Conservation (phyloP, 2,329 filamentous ascomycete genomes). For the Phyllosticta capitalensis region DNA sequence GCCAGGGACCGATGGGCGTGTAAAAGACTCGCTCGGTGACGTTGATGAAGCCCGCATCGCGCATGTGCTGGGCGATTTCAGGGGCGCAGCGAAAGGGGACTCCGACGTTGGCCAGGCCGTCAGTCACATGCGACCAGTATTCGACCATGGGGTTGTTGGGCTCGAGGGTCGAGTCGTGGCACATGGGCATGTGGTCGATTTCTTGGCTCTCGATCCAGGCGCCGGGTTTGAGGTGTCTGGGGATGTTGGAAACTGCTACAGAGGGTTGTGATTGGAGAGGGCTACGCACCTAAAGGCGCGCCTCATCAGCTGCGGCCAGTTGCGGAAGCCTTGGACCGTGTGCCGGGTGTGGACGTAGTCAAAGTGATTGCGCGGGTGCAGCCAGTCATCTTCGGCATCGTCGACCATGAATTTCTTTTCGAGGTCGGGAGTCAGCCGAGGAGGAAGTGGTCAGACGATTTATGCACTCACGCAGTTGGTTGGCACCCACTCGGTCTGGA, state of each 20-base stretch:
- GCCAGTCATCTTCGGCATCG: constrained; percentile 49
- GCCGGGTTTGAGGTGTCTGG: constrained; percentile 43
- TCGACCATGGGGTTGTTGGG: constrained; percentile 34
- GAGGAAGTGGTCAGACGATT: constrained; percentile 14
- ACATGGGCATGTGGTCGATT: constrained; percentile 42
- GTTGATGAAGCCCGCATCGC: constrained; percentile 44
- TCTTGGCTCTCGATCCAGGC: constrained; percentile 50
- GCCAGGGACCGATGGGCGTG: constrained; percentile 48
- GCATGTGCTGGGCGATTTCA: constrained; percentile 36
- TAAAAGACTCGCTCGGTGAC: constrained; percentile 42
- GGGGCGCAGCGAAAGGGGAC: constrained; percentile 26
- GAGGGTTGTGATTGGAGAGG: neutral
- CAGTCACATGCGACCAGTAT: constrained; percentile 40
- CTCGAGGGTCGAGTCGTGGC: constrained; percentile 32
- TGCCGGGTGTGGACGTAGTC: constrained; percentile 52
- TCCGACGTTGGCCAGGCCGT: constrained; percentile 37
- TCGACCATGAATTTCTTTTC: constrained; percentile 41
- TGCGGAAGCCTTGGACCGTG: constrained; percentile 41
- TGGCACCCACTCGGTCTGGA: constrained; percentile 39
- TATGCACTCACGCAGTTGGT: constrained; percentile 35
- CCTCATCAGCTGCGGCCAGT: constrained; percentile 41
- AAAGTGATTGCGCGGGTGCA: constrained; percentile 45
- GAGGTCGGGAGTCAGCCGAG: neutral
- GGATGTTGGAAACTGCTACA: neutral
- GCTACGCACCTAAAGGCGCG: constrained; percentile 29